Conservation (phyloP, 2,329 filamentous ascomycete species). For the Tolypocladium album region DNA sequence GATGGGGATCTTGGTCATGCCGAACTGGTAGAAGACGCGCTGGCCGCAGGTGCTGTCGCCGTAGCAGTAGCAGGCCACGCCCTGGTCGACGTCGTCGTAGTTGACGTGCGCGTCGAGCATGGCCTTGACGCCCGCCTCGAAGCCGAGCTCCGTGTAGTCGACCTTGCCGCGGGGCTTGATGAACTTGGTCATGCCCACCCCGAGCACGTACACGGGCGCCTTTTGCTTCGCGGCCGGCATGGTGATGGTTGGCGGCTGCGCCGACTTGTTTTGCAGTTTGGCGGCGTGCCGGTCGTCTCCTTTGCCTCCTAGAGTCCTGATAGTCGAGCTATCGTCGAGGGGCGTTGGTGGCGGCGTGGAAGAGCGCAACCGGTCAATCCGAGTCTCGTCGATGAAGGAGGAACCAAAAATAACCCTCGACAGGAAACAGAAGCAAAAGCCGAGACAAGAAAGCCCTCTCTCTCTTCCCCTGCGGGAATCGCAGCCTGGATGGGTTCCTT, state of each 20-base stretch:
- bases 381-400: no score
- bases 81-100: conserved; percentile 93
- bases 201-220: conserved; percentile 69
- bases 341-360: not conserved
- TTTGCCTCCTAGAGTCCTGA: no score
- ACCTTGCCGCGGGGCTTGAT: conserved; percentile 93
- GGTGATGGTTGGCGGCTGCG: conserved; percentile 21
- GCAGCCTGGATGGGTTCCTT: not conserved
- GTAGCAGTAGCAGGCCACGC: conserved; percentile 96
- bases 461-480: no score
- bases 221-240: conserved; percentile 27
- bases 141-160: conserved; percentile 89
- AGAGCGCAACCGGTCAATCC: not conserved
- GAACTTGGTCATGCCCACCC: conserved; percentile 98
- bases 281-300: no score
- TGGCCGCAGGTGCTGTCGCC: conserved; percentile 92
- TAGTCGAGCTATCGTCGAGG: not conserved
- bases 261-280: no score
- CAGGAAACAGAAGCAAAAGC: not conserved
- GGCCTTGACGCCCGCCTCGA: conserved; percentile 83
- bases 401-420: no score
- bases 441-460: not conserved
- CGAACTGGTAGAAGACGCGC: conserved; percentile 97
- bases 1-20: conserved; percentile 91
- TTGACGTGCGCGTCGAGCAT: conserved; percentile 80